These are phyloP conservation scores for Lodderomyces oxycetoniae DNA, from an alignment of 1,139 yeast species.

Conservation along the genomic window DNA sequence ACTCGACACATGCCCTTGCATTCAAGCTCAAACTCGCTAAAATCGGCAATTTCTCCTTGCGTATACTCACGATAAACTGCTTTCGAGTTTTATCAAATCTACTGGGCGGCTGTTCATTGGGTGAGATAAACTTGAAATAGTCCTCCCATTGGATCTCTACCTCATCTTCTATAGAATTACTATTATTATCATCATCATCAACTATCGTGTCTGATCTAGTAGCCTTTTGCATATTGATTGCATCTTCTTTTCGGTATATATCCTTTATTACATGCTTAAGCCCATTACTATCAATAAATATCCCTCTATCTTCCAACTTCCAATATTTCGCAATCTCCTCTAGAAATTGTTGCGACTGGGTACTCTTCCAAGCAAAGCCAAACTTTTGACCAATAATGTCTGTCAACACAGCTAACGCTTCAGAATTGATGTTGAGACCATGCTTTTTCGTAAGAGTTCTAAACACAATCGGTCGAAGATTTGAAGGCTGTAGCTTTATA, in stretches of 20 bases:
- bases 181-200: conserved; percentile 19
- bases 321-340: conserved; percentile 79
- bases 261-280: conserved; percentile 59
- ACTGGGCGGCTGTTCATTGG: conserved; percentile 62
- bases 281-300: conserved; percentile 76
- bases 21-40: conserved; percentile 2
- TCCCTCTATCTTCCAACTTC: conserved; percentile 85
- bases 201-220: conserved; percentile 30
- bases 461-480: conserved; percentile 86
- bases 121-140: conserved; percentile 62
- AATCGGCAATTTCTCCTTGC: conserved; percentile 14
- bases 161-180: too few species aligned
- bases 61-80: conserved; percentile 47
- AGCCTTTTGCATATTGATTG: conserved; percentile 17
- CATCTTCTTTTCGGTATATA: conserved; percentile 14
- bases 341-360: conserved; percentile 59
- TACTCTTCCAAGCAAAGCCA: conserved; percentile 84
- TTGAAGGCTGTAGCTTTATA: conserved; percentile 69
- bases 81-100: conserved; percentile 61
- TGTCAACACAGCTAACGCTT: conserved; percentile 72
- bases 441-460: conserved; percentile 86
- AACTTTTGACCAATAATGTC: conserved; percentile 67
- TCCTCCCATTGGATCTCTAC: conserved; percentile 58
- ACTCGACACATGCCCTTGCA: conserved; percentile 18
- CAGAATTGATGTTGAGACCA: conserved; percentile 83